Evolutionary conservation across 768 basidiomycete species (phyloP), one percentile per base, ranked within the genome.

Genomic region (Leccinum barrowsii): DNA sequence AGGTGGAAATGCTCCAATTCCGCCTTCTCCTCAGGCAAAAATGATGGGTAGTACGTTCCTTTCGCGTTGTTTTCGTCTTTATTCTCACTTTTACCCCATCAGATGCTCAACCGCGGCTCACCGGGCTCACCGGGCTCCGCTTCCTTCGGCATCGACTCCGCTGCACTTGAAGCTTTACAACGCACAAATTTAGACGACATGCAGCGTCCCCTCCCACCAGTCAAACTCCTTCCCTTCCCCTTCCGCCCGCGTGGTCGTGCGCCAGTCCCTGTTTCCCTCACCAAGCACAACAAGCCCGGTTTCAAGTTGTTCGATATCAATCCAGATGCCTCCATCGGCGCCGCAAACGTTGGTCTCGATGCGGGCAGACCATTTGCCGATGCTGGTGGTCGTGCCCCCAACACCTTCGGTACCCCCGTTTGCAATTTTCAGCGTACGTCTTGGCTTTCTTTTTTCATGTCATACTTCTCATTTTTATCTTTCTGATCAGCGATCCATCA

Each of bases 401-500:
- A 71, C 49, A 79, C 80, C 50, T 81, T 84, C 63, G 82, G 78
- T 61, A 89, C 90, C 34, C 93, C 93, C 22, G 24, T 98, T 98
- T 75, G 80, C 89, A 32, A 96, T 93, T 70, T 97, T 98, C 73
- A 85, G 92, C 96, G 92, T 95, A 79, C 50, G 91, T 82, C 30
- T 58, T 52, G 4, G 30, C 58, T 54, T 48, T 57, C 40, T 60
- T 64, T 37, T 37, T 57, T 56, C 3, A 10, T 40, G 32, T 13
- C 22, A 7, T 59, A 19, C 34, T 40, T 54, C 51, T 59, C 22
- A 56, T 59, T 35, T 53, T 48, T 37, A 5, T 24, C 60, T 15
- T 32, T 37, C 26, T 26, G 26, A 56, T 58, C 44, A 97, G 94
- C 60, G 96, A 99, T 77, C 94, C 95, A 0, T 94, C 92, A 2